Evolutionary conservation across 352 stramenopile genomes (phyloP).

Genomic region (Phytophthora nicotianae): DNA sequence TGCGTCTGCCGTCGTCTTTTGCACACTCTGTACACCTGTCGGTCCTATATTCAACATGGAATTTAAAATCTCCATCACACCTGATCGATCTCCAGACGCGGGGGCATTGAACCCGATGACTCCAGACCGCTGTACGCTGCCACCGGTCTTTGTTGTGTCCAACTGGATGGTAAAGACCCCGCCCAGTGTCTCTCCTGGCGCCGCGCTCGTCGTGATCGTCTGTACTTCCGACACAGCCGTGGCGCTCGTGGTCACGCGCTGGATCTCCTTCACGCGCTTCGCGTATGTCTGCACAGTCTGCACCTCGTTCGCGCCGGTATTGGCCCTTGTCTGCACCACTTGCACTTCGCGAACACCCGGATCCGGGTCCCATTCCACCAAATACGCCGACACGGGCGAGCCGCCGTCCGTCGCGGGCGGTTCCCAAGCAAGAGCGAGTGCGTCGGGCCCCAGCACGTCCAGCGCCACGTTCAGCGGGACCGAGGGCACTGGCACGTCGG

Average conservation of each 20-base stretch:
- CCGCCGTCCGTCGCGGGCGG: constrained; percentile 78
- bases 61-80: constrained; percentile 75
- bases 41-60: constrained; percentile 81
- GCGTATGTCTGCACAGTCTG: constrained; percentile 92
- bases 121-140: constrained; percentile 90
- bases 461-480: constrained; percentile 70
- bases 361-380: constrained; percentile 94
- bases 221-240: constrained; percentile 67
- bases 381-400: constrained; percentile 71
- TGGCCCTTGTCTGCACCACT: constrained; percentile 72
- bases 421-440: constrained; percentile 71
- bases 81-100: constrained; percentile 49
- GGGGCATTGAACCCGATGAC: constrained; percentile 89
- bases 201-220: constrained; percentile 87
- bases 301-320: constrained; percentile 93
- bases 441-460: constrained; percentile 73
- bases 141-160: constrained; percentile 86
- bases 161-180: constrained; percentile 93
- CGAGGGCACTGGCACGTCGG: constrained; percentile 39
- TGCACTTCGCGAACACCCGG: constrained; percentile 91
- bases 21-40: constrained; percentile 59
- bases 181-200: constrained; percentile 79
- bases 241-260: constrained; percentile 84
- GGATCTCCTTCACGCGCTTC: constrained; percentile 87
- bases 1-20: constrained; percentile 65